phyloP scores from a whole-genome alignment of 2,329 filamentous ascomycete species.

The Malbranchea zuffiana region DNA sequence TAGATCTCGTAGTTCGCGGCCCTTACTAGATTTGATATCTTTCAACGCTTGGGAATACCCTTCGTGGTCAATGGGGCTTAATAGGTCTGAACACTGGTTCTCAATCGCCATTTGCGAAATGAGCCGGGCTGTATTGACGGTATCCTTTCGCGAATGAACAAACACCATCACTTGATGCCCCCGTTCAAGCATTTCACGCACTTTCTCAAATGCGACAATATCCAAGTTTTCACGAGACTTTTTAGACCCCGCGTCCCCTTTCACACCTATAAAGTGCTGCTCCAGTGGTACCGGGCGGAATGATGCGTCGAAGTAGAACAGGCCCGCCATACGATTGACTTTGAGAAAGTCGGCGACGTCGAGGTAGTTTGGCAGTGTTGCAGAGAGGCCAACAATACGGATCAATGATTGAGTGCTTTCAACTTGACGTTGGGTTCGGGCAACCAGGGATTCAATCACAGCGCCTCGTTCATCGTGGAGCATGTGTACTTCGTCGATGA shows the following conservation, averaged over 20 bases:
- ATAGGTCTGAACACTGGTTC: slow-evolving; percentile 64
- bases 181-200: slow-evolving; percentile 76
- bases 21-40: slow-evolving; percentile 77
- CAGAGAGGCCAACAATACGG: slow-evolving; percentile 87
- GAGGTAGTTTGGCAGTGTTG: slow-evolving; percentile 89
- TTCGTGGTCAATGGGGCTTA: slow-evolving; percentile 70
- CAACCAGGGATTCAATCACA: slow-evolving; percentile 89
- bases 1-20: slow-evolving; percentile 77
- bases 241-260: slow-evolving; percentile 55
- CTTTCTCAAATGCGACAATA: slow-evolving; percentile 79
- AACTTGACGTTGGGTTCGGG: slow-evolving; percentile 87
- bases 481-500: slow-evolving; percentile 99
- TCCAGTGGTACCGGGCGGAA: slow-evolving; percentile 93
- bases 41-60: slow-evolving; percentile 67
- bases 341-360: slow-evolving; percentile 96
- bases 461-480: slow-evolving; percentile 94
- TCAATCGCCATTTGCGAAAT: slow-evolving; percentile 79
- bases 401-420: slow-evolving; percentile 97
- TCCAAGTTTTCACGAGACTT: slow-evolving; percentile 84
- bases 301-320: slow-evolving; percentile 95
- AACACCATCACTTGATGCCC: slow-evolving; percentile 99
- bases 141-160: slow-evolving; percentile 93
- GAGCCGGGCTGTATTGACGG: slow-evolving; percentile 74
- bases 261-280: slow-evolving; percentile 94
- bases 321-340: slow-evolving; percentile 80